Percentiles rank a stretch among this genome's conserved stretches.
Evolutionary conservation across 306 rosid genomes (phyloP).

Genomic region (Sophora flavescens): DNA sequence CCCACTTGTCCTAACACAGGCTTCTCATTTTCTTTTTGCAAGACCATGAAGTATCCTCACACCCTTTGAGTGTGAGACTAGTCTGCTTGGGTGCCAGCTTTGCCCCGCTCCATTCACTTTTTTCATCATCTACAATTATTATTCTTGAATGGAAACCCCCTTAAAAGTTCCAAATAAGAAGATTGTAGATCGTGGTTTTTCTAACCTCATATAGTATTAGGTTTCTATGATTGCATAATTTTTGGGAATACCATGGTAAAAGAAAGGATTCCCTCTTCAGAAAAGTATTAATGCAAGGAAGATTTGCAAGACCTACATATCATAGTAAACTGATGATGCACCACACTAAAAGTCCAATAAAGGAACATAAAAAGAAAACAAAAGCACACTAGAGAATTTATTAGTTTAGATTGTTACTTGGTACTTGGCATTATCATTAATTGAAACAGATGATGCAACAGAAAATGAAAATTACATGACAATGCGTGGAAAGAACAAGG

Average conservation of each 20-base stretch:
- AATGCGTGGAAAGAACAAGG: conserved; percentile 1
- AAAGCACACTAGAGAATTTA: not conserved
- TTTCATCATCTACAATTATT: not conserved
- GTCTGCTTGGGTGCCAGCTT: too few species aligned
- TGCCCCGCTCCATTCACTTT: not conserved
- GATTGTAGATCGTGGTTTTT: not conserved
- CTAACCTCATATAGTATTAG: not conserved
- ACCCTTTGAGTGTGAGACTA: too few species aligned
- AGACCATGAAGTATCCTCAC: too few species aligned
- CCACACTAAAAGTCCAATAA: not conserved
- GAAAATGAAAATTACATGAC: conserved; percentile 3
- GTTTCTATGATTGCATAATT: not conserved
- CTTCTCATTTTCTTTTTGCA: too few species aligned
- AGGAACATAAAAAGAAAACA: not conserved
- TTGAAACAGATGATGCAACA: conserved; percentile 1
- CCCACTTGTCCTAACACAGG: too few species aligned
- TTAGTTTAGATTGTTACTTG: not conserved
- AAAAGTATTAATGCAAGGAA: not conserved
- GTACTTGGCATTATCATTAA: not conserved
- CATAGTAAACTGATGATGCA: conserved; percentile 3
- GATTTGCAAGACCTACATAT: not conserved
- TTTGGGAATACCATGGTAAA: conserved; percentile 18
- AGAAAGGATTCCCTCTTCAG: conserved; percentile 1
- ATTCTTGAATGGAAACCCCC: conserved; percentile 15
- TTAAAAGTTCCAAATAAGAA: not conserved